Base-by-base conservation (phyloP, 2,329 filamentous ascomycete genomes). In the Corniculantispora saksenae region DNA sequence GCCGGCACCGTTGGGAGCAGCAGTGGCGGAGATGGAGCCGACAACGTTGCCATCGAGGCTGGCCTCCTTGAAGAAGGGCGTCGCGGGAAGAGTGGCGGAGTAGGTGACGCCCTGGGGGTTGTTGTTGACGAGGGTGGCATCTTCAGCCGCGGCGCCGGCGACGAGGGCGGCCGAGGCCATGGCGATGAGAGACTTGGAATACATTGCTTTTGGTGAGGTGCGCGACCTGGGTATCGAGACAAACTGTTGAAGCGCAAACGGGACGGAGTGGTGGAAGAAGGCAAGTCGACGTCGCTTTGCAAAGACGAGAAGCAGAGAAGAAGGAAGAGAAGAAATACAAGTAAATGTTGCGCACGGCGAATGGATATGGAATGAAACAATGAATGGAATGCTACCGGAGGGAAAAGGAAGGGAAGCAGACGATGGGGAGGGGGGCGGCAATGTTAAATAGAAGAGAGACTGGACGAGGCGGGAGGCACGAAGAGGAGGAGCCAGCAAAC, bases 31-130 rank as follows among this genome's bases (percentile, higher is more conserved):
- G 70, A 90, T 76, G 40, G 70, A 80, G 19, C 87, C 84, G 70
- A 84, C 80, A 64, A 90, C 77, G 57, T 87, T 86, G 69, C 84
- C 84, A 7, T 77, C 73, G 53, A 82, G 77, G 64, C 73, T 81
- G 3, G 81, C 78, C 1, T 75, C 72, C 65, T 81, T 79, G 73
- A 83, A 86, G 76, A 85, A 85, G 5, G 81, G 75, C 29, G 82
- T 73, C 2, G 82, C 75, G 19, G 86, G 86, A 6, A 92, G 81
- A 2, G 74, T 78, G 21, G 86, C 89, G 62, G 81, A 77, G 77
- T 87, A 91, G 38, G 79, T 73, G 32, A 80, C 76, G 40, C 83
- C 83, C 4, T 74, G 66, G 2, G 88, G 84, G 77, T 91, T 91
- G 76, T 84, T 79, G 19, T 72, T 76, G 21, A 85, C 80, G 48